Evolutionary conservation across 2,329 filamentous ascomycete species (phyloP).

Genomic region (Penicillium sp.): DNA sequence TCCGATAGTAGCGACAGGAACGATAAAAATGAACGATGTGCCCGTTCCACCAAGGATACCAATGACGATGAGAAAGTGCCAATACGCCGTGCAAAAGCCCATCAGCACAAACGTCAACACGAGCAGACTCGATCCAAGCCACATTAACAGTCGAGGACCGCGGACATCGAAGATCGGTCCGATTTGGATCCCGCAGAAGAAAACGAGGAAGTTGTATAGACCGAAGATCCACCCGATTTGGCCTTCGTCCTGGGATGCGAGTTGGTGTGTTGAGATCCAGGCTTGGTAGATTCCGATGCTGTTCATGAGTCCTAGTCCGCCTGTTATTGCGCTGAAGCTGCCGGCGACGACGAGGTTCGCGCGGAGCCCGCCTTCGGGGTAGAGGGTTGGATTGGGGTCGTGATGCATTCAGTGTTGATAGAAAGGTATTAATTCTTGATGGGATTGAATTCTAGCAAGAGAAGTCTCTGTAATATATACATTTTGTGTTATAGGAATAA

Average conservation of each 20-base stretch:
- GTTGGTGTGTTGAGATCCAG: conserved; percentile 12
- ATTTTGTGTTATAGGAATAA: too few species aligned
- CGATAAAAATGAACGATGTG: conserved; percentile 17
- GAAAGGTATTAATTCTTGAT: too few species aligned
- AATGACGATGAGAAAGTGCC: conserved; percentile 16
- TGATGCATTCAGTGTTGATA: too few species aligned
- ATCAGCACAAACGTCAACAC: conserved; percentile 30
- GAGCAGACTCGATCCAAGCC: conserved; percentile 18
- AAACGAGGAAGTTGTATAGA: conserved; percentile 26
- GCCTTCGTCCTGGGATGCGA: conserved; percentile 14
- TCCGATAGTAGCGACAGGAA: conserved; percentile 14
- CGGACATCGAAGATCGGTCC: conserved; percentile 31
- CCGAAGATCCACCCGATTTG: conserved; percentile 42
- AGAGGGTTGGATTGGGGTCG: background rate
- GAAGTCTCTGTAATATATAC: too few species aligned
- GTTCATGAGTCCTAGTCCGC: conserved; percentile 36
- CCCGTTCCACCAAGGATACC: conserved; percentile 13
- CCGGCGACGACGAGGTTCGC: conserved; percentile 41
- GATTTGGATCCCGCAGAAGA: conserved; percentile 25
- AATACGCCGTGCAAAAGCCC: conserved; percentile 14
- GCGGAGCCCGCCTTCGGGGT: conserved; percentile 20
- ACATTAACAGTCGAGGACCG: conserved; percentile 21
- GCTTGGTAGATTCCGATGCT: conserved; percentile 31
- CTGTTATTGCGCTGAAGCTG: conserved; percentile 30
- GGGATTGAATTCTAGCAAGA: too few species aligned